Evolutionary conservation across 108 stramenopile species (phyloP).

Genomic region (Pseudonitzschia pungens): DNA sequence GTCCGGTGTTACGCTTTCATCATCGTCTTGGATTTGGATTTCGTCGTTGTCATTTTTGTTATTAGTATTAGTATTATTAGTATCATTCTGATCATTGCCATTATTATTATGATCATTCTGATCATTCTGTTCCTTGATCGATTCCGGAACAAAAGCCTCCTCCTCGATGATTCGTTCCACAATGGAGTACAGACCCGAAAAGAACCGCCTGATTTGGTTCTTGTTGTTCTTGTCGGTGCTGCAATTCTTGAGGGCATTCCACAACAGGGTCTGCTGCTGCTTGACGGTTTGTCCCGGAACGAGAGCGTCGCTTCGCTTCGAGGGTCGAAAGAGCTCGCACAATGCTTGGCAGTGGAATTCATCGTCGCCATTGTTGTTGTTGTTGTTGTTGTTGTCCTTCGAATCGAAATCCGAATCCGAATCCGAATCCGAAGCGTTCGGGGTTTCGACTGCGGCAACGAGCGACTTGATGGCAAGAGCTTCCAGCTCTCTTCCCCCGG

Average conservation of each 20-base stretch:
- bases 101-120: conserved; percentile 21
- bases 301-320: conserved; percentile 15
- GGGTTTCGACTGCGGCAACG: conserved; percentile 12
- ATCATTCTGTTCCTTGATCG: conserved; percentile 23
- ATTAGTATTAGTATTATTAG: conserved; percentile 20
- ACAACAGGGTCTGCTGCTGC: conserved; percentile 28
- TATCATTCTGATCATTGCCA: not conserved
- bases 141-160: conserved; percentile 42
- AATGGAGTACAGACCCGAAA: conserved; percentile 33
- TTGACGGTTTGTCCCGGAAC: conserved; percentile 21
- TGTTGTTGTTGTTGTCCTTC: no score
- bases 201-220: conserved; percentile 43
- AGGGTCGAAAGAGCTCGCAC: conserved; percentile 13
- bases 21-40: no score
- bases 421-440: not conserved
- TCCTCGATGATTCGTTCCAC: conserved; percentile 29
- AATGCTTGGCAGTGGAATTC: conserved; percentile 9
- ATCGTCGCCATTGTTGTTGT: no score
- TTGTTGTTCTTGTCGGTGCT: conserved; percentile 25
- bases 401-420: no score
- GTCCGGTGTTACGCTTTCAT: conserved; percentile 21
- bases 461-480: conserved; percentile 25
- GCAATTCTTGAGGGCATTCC: conserved; percentile 20
- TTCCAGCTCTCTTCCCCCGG: not conserved
- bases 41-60: conserved; percentile 5